phyloP scores from a whole-genome alignment of 2,329 filamentous ascomycete species.

The Aspergillus puulaauensis region DNA sequence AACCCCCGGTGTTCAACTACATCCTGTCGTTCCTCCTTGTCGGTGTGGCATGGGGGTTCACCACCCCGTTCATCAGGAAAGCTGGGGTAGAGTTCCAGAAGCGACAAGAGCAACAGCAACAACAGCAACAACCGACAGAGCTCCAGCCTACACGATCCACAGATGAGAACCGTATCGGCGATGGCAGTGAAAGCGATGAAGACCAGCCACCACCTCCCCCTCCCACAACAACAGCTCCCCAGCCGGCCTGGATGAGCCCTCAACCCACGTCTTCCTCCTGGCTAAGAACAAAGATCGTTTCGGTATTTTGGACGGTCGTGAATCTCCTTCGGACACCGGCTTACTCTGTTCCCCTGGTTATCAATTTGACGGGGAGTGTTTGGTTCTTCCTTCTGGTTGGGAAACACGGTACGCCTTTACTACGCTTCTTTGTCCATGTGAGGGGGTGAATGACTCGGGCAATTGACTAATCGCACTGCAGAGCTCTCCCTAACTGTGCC shows the following conservation, averaged over 20 bases:
- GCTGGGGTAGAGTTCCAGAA: conserved; percentile 76
- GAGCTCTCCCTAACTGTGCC: conserved; percentile 92
- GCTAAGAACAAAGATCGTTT: conserved; percentile 62
- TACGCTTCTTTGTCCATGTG: neutral
- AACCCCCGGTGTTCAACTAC: conserved; percentile 67
- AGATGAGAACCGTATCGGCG: neutral
- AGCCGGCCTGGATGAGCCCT: conserved; percentile 23
- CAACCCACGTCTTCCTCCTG: conserved; percentile 45
- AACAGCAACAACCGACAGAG: conserved; percentile 12
- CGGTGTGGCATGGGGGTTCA: conserved; percentile 88
- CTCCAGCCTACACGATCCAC: neutral
- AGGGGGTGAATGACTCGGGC: neutral
- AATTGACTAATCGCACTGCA: conserved; percentile 34
- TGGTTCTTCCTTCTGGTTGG: conserved; percentile 98
- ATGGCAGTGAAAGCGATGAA: conserved; percentile 9
- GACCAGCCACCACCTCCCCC: conserved; percentile 5
- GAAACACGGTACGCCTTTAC: conserved; percentile 69
- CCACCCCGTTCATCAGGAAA: conserved; percentile 85
- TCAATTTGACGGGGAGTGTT: conserved; percentile 89
- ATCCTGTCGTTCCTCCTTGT: conserved; percentile 86
- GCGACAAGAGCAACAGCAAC: conserved; percentile 38
- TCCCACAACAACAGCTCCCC: neutral
- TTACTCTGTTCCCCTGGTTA: conserved; percentile 79
- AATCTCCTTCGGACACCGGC: conserved; percentile 78
- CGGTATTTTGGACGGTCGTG: conserved; percentile 69